Base-by-base conservation (phyloP, 1,284 basidiomycete species). In the Rhodotorula sp. region DNA sequence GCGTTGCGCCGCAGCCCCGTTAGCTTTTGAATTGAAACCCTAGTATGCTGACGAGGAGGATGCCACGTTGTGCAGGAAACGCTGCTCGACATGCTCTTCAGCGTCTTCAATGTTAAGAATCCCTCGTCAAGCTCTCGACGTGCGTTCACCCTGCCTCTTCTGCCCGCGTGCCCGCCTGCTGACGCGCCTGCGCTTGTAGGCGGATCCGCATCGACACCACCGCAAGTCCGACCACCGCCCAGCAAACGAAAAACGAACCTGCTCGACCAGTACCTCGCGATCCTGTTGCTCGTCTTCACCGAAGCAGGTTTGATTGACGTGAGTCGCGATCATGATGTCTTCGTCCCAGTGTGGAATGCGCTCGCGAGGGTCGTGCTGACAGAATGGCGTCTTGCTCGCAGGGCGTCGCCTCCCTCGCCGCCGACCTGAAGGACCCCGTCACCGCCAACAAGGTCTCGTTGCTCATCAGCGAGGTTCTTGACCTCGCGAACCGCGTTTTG, bases 61-160 rank as follows among this genome's bases (percentile, higher is more conserved):
- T 47, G 4, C 28, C 28, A 4, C 16, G 3, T 11, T 22, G 11
- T 15, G 6, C 77, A 95, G 92, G 92, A 95, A 82, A 86, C 93
- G 31, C 84, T 98, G 44, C 83, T 99, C 46, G 91, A 97, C 76
- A 89, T 96, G 85, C 91, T 99, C 76, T 95, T 95, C 78, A 89
- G 92, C 72, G 84, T 95, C n/a, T 84, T 99, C 63, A 90, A 92
- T 66, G 94, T 97, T 79, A 90, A 90, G 79, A 86, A 89, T 2
- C 89, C 92, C 2, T 88, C 89, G 50, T 95, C 92, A 92, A 91
- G 91, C 77, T 90, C 76, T 88, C 26, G 48, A 15, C 40, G 92
- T 93, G 77, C 71, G 87, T 80, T 31, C 34, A 57, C 48, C 37
- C 40, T 44, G 44, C 26, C 20, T 2, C 28, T 62, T 51, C 56